Evolutionary conservation across 495 filamentous ascomycete genomes (phyloP).

Genomic region (Podospora comata): DNA sequence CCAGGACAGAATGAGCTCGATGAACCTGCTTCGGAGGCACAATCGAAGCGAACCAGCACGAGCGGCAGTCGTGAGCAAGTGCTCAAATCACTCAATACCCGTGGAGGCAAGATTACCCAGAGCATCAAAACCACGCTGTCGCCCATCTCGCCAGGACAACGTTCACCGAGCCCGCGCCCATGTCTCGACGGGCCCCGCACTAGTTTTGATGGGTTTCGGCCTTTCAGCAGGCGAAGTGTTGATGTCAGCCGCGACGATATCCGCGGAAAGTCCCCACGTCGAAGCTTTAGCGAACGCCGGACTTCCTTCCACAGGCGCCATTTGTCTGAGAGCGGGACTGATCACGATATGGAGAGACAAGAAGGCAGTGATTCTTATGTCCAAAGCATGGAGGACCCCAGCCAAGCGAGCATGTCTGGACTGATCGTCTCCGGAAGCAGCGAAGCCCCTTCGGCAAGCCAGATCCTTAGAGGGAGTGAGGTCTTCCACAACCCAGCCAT

Average conservation of each 20-base stretch:
- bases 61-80: slow-evolving; percentile 17
- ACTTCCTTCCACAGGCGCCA: slow-evolving; percentile 45
- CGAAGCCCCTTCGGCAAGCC: slow-evolving; percentile 82
- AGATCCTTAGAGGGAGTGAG: slow-evolving; percentile 81
- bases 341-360: slow-evolving; percentile 46
- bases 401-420: slow-evolving; percentile 57
- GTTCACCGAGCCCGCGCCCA: slow-evolving; percentile 41
- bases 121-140: slow-evolving; percentile 63
- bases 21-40: slow-evolving; percentile 10
- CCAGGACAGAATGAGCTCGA: slow-evolving; percentile 25
- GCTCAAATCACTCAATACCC: slow-evolving; percentile 20
- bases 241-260: slow-evolving; percentile 42
- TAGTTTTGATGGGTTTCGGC: slow-evolving; percentile 43
- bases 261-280: slow-evolving; percentile 40
- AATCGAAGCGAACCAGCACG: slow-evolving; percentile 22
- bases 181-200: slow-evolving; percentile 43
- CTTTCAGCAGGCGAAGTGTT: slow-evolving; percentile 49
- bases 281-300: slow-evolving; percentile 58
- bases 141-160: slow-evolving; percentile 44
- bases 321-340: slow-evolving; percentile 39
- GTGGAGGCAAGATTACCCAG: slow-evolving; percentile 54
- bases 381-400: slow-evolving; percentile 67
- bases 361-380: slow-evolving; percentile 76
- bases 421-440: slow-evolving; percentile 65
- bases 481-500: slow-evolving; percentile 87